Percentiles rank a stretch among this genome's conserved stretches.
These are phyloP conservation scores for Paracamarosporium sp. DNA, from an alignment of 2,329 filamentous ascomycete species.

Conservation along the genomic window DNA sequence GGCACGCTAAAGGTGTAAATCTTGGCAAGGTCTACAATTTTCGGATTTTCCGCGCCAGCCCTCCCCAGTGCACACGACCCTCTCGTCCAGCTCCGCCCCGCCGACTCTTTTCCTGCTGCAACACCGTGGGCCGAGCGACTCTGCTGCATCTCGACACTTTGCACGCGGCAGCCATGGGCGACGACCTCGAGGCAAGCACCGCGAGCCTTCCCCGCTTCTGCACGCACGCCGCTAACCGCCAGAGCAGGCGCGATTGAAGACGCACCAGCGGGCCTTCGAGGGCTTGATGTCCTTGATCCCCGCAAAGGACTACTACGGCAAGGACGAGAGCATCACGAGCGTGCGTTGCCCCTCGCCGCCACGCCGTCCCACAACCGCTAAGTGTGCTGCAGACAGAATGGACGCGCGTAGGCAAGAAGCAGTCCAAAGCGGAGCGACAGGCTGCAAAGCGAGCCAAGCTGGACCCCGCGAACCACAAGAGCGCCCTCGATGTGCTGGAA, in stretches of 20 bases:
- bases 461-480: slow-evolving; percentile 88
- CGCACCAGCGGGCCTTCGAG: slow-evolving; percentile 78
- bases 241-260: slow-evolving; percentile 59
- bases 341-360: slow-evolving; percentile 62
- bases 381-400: slow-evolving; percentile 76
- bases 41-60: slow-evolving; percentile 27
- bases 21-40: slow-evolving; percentile 18
- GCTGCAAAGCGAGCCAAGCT: slow-evolving; percentile 80
- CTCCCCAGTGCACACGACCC: slow-evolving; percentile 38
- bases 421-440: slow-evolving; percentile 79
- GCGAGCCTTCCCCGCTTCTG: slow-evolving; percentile 24
- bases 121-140: slow-evolving; percentile 1
- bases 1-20: slow-evolving; percentile 7
- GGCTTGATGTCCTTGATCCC: slow-evolving; percentile 87
- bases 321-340: slow-evolving; percentile 70
- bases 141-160: background rate
- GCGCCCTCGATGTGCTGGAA: slow-evolving; percentile 91
- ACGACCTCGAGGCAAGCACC: slow-evolving; percentile 51
- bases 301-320: slow-evolving; percentile 87
- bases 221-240: slow-evolving; percentile 35
- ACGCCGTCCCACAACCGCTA: slow-evolving; percentile 17
- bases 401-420: slow-evolving; percentile 88
- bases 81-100: background rate
- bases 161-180: slow-evolving; percentile 37
- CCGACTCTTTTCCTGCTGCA: slow-evolving; percentile 19